Percentiles rank a stretch among this genome's conserved stretches.
phyloP scores from a whole-genome alignment of 192 early-diverging fungal genomes.

The Rhizophagus prolifer region DNA sequence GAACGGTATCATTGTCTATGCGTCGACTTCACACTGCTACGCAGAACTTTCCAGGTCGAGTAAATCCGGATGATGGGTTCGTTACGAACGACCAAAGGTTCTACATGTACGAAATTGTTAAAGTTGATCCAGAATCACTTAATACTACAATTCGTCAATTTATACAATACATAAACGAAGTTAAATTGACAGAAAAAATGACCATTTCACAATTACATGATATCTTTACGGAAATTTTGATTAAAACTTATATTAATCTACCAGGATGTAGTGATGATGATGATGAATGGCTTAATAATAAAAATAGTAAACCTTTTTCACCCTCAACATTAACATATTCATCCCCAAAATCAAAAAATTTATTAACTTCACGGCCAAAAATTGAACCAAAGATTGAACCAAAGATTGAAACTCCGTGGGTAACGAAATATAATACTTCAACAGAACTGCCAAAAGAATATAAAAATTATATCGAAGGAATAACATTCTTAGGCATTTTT shows the following conservation, averaged over 20 bases:
- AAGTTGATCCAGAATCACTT: background rate
- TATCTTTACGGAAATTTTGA: background rate
- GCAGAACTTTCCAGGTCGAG: background rate
- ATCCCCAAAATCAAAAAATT: background rate
- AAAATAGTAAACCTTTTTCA: no score
- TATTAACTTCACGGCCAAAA: background rate
- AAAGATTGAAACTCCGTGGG: background rate
- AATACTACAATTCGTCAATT: background rate
- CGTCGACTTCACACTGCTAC: background rate
- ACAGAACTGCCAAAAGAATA: background rate
- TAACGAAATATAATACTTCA: background rate
- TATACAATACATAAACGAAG: background rate
- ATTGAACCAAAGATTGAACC: background rate
- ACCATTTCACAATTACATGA: background rate
- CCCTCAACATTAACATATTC: no score
- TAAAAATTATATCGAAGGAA: background rate
- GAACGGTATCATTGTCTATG: background rate
- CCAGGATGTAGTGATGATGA: background rate
- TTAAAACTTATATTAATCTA: background rate
- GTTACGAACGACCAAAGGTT: background rate
- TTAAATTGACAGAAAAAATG: background rate
- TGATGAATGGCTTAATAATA: background rate
- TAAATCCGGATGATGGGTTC: background rate
- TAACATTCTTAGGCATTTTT: background rate
- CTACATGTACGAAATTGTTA: background rate